Base-by-base conservation (phyloP, 2,329 filamentous ascomycete species). In the Huntiella abstrusa region DNA sequence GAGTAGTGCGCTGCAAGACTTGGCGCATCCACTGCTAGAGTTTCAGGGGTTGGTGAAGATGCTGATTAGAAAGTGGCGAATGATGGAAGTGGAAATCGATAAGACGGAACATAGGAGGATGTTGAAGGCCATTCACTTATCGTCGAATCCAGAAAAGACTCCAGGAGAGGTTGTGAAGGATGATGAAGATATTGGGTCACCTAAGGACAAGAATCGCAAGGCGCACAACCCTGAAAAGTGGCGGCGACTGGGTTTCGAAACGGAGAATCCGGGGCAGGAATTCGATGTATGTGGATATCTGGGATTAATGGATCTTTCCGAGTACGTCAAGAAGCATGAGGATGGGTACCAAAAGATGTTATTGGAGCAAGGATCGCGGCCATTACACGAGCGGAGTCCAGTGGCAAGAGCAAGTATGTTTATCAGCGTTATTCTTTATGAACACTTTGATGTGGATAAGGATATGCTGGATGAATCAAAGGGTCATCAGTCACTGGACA, bases 221-320 rank as follows among this genome's bases (percentile, higher is more conserved):
- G 22, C 10, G 22, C 84, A 92, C 55, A 83, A 85, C 55, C 82
- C 86, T 0, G 80, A 92, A 56, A 95, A 95, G 59, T 98, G 91
- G 91, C 73, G 86, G 55, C 72, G 87, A 46, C 61, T 98, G 37
- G 91, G 91, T 2, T 98, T 98, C 56, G 82, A 91, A 60, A 80
- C 82, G 0, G 91, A 98, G 61, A 87, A 75, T 53, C 91, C 91
- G 3, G 79, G 79, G 0, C 71, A 72, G 55, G 91, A 98, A 54
- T 96, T 98, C 57, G 78, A 85, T 15, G 68, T 75, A 35, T 81
- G 83, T 22, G 91, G 91, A 0, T 96, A 87, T 58, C 63, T 98
- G 46, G 91, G 91, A 22, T 84, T 98, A 75, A 96, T 98, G 87
- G 91, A 98, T 59, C 63, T 98, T 56, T 84, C 86, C 2, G 87